Conservation (phyloP, 257 asterid species). For the Thymus quinquecostatus region DNA sequence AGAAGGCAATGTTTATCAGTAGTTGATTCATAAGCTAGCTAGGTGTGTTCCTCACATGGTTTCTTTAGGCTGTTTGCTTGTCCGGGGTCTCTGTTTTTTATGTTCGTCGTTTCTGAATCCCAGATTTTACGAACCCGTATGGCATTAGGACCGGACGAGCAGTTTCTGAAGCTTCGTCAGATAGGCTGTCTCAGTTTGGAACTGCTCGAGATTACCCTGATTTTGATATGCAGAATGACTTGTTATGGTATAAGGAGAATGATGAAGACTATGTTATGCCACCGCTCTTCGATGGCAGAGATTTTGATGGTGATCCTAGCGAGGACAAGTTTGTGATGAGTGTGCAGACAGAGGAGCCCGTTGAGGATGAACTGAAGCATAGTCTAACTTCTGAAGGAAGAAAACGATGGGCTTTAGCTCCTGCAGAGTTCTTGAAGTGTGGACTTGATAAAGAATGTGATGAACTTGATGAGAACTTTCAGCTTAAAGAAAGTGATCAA, state of each 20-base stretch:
- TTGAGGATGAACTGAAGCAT: conserved; percentile 30
- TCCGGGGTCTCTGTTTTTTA: conserved; percentile 15
- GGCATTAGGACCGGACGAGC: conserved; percentile 53
- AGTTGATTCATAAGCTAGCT: background rate
- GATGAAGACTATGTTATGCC: conserved; percentile 75
- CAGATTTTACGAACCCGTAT: conserved; percentile 84
- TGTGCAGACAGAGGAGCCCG: conserved; percentile 41
- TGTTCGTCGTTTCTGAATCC: conserved; percentile 24
- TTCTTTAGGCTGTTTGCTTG: conserved; percentile 13
- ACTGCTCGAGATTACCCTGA: conserved; percentile 90
- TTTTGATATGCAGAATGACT: conserved; percentile 75
- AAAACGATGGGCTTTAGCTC: conserved; percentile 33
- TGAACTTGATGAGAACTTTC: conserved; percentile 36
- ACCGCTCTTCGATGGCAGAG: conserved; percentile 51
- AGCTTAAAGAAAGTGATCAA: conserved; percentile 29
- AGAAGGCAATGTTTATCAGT: background rate
- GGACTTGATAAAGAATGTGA: conserved; percentile 35
- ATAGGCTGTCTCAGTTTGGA: conserved; percentile 76
- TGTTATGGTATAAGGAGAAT: conserved; percentile 68
- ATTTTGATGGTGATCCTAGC: conserved; percentile 54
- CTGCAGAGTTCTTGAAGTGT: conserved; percentile 29
- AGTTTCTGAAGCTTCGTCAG: conserved; percentile 76
- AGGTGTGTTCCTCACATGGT: background rate
- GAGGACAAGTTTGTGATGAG: conserved; percentile 78
- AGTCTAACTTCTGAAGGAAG: conserved; percentile 32